These are phyloP conservation scores for Backusella westeae DNA, from an alignment of 192 early-diverging fungal species.

Conservation along the genomic window DNA sequence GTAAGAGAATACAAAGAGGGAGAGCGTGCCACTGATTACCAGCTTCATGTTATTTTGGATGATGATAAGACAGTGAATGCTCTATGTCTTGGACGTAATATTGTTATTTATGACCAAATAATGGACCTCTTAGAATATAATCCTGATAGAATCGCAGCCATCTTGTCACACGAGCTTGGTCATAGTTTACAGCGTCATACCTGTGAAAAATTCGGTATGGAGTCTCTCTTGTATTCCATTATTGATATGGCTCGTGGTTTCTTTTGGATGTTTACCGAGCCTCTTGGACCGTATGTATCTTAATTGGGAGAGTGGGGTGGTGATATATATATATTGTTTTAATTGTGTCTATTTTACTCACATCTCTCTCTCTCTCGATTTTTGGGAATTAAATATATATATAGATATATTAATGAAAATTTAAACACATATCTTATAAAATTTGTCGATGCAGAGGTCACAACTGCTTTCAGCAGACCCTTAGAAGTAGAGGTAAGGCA, in stretches of 20 bases:
- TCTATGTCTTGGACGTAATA: conserved; percentile 29
- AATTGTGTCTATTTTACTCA: background rate
- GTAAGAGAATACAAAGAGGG: conserved; percentile 22
- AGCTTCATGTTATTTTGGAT: conserved; percentile 33
- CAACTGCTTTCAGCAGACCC: background rate
- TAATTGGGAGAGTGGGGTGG: too few species aligned
- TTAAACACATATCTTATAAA: background rate
- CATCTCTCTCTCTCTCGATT: background rate
- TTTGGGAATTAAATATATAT: background rate
- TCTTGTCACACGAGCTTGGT: conserved; percentile 54
- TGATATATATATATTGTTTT: too few species aligned
- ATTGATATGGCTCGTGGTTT: conserved; percentile 42
- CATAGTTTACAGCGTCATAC: conserved; percentile 55
- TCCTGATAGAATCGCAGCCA: conserved; percentile 45
- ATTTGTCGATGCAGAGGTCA: background rate
- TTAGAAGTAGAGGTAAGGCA: background rate
- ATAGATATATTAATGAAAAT: background rate
- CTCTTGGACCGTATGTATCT: conserved; percentile 30
- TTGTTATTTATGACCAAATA: conserved; percentile 33
- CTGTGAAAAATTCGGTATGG: conserved; percentile 52
- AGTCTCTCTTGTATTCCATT: conserved; percentile 44
- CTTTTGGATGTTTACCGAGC: conserved; percentile 38
- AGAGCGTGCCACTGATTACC: background rate
- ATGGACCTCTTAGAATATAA: conserved; percentile 38
- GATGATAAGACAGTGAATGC: conserved; percentile 30